Conservation (phyloP, 2,329 filamentous ascomycete species). For the Epichloe coenophiala region DNA sequence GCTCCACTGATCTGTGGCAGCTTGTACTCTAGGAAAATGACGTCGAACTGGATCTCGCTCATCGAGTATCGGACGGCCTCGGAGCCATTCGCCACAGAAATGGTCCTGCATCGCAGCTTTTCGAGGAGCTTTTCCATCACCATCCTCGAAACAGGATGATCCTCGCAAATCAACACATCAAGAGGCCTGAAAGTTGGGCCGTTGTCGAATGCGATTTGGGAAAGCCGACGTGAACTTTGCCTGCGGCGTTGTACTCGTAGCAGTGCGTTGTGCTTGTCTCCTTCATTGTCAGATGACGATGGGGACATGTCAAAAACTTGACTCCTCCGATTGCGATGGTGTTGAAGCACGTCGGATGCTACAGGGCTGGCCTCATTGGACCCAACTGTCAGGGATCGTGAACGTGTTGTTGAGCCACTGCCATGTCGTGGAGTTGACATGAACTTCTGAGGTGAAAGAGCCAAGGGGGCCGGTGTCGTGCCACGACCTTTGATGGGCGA, state of each 20-base stretch:
- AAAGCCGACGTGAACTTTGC: conserved; percentile 91
- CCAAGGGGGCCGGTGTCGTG: conserved; percentile 35
- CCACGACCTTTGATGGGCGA: conserved; percentile 45
- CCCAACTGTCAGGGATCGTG: conserved; percentile 81
- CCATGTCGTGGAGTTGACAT: conserved; percentile 45
- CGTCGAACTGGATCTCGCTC: conserved; percentile 96
- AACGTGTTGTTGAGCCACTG: conserved; percentile 51
- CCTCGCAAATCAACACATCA: conserved; percentile 92
- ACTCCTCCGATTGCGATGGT: conserved; percentile 81
- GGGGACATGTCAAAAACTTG: conserved; percentile 95
- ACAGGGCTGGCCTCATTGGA: conserved; percentile 83
- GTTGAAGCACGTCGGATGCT: conserved; percentile 52
- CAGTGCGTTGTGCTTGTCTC: conserved; percentile 78
- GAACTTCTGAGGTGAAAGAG: conserved; percentile 50
- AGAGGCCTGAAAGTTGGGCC: conserved; percentile 79
- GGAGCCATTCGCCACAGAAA: conserved; percentile 77
- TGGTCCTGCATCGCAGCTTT: conserved; percentile 86
- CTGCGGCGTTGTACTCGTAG: conserved; percentile 84
- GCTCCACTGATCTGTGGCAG: conserved; percentile 88
- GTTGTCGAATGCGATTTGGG: conserved; percentile 75
- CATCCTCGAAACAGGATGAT: conserved; percentile 89
- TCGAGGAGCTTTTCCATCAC: conserved; percentile 98
- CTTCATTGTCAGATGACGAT: conserved; percentile 94
- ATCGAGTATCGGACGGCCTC: conserved; percentile 90
- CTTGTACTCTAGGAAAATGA: conserved; percentile 96